A percentile compares a stretch with the other conserved stretches of the same genome.
Evolutionary conservation across 129 eudicot genomes (phyloP).

Genomic region (Centella asiatica): DNA sequence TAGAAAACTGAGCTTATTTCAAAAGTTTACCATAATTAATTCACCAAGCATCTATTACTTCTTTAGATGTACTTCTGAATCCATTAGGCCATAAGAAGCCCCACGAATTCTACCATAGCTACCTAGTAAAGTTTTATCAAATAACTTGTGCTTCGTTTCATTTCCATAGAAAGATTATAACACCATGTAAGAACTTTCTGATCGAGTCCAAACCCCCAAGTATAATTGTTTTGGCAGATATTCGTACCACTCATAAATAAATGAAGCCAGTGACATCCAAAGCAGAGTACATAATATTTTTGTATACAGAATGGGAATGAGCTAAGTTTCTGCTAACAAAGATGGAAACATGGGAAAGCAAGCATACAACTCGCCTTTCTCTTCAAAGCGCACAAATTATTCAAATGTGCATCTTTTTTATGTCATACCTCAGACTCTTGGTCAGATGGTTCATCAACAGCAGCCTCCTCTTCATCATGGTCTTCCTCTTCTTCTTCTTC

Average conservation of each 20-base stretch:
- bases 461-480: conserved; percentile 52
- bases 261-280: not conserved
- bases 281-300: not conserved
- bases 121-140: too few relatives aligned
- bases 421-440: conserved; percentile 66
- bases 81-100: too few relatives aligned
- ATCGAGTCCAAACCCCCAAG: not conserved
- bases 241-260: not conserved
- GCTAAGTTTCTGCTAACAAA: not conserved
- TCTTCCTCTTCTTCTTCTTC: conserved; percentile 62
- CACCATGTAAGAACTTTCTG: too few relatives aligned
- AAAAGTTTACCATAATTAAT: too few relatives aligned
- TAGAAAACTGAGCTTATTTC: too few relatives aligned
- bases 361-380: not conserved
- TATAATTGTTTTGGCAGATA: not conserved
- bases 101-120: too few relatives aligned
- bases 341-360: not conserved
- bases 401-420: not conserved
- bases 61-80: too few relatives aligned
- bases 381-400: not conserved
- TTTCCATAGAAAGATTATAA: too few relatives aligned
- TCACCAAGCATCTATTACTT: too few relatives aligned
- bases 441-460: conserved; percentile 69
- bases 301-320: not conserved
- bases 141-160: too few relatives aligned